phyloP scores from a whole-genome alignment of 306 rosid genomes.

The Lathyrus aphaca region DNA sequence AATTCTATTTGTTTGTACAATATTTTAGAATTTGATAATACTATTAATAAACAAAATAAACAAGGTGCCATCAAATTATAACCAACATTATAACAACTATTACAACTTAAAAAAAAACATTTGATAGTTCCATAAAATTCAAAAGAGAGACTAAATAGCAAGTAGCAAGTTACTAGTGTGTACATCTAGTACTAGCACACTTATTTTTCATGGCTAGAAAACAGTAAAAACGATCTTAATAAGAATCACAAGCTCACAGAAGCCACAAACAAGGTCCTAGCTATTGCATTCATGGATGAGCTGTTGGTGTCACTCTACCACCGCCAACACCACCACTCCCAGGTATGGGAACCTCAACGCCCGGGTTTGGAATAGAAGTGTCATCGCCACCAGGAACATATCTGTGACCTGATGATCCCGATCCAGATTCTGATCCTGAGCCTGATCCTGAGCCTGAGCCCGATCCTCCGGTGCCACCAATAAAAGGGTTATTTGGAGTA shows the following conservation, averaged over 20 bases:
- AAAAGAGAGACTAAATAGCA: background rate
- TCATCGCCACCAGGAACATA: conserved; percentile 81
- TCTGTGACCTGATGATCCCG: conserved; percentile 26
- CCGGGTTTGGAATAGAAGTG: conserved; percentile 71
- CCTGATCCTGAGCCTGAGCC: conserved; percentile 9
- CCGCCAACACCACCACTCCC: conserved; percentile 39
- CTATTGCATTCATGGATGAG: conserved; percentile 25
- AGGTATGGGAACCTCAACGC: conserved; percentile 68
- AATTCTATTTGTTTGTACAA: no score
- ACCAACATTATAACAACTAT: no score
- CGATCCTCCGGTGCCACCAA: conserved; percentile 35
- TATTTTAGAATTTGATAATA: no score
- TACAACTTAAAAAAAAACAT: no score
- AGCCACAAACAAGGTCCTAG: conserved; percentile 9
- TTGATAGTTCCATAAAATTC: no score
- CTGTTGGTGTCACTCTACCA: conserved; percentile 38
- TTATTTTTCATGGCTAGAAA: conserved; percentile 34
- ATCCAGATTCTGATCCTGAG: background rate
- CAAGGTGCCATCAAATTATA: no score
- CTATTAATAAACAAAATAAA: no score
- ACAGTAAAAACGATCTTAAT: background rate
- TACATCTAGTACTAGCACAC: conserved; percentile 37
- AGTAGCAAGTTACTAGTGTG: background rate
- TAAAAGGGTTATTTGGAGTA: conserved; percentile 39
- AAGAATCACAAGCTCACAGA: conserved; percentile 7